A percentile compares a stretch with the other conserved stretches of the same genome.
These are phyloP conservation scores for Musa troglodytarum DNA, from an alignment of 176 grass and related monocot genomes.

Conservation along the genomic window DNA sequence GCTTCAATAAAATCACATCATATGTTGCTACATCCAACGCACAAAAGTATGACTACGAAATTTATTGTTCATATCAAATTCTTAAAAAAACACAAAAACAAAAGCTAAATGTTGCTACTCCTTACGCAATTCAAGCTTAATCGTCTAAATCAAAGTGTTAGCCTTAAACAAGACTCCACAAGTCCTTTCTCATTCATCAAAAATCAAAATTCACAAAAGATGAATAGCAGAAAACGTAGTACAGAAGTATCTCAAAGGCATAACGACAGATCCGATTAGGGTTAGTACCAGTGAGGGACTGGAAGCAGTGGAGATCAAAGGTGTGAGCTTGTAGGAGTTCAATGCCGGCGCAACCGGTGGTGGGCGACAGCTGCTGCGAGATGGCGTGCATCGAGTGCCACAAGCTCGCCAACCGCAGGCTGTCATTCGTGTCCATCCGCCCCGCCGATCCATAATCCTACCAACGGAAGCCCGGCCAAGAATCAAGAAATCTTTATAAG, in stretches of 20 bases:
- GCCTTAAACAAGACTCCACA: not conserved
- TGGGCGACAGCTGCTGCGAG: conserved; percentile 88
- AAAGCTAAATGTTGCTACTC: too few species aligned
- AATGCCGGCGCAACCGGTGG: conserved; percentile 59
- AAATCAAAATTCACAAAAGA: not conserved
- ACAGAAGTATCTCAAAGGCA: conserved; percentile 7
- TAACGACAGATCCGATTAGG: not conserved
- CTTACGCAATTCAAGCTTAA: too few species aligned
- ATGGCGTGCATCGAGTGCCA: conserved; percentile 99
- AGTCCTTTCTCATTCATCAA: not conserved
- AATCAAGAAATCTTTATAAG: not conserved
- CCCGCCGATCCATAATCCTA: conserved; percentile 77
- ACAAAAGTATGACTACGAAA: not conserved
- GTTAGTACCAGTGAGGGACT: conserved; percentile 69
- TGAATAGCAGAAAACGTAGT: not conserved
- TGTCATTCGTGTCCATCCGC: conserved; percentile 94
- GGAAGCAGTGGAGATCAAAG: conserved; percentile 93
- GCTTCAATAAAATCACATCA: too few species aligned
- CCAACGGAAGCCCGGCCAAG: not conserved
- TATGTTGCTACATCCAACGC: too few species aligned
- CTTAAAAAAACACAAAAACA: too few species aligned
- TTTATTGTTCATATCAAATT: not conserved
- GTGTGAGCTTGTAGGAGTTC: conserved; percentile 78
- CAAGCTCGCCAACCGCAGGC: conserved; percentile 77
- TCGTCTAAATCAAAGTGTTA: too few species aligned